phyloP scores from a whole-genome alignment of 129 eudicot genomes.

The Saposhnikovia divaricata region DNA sequence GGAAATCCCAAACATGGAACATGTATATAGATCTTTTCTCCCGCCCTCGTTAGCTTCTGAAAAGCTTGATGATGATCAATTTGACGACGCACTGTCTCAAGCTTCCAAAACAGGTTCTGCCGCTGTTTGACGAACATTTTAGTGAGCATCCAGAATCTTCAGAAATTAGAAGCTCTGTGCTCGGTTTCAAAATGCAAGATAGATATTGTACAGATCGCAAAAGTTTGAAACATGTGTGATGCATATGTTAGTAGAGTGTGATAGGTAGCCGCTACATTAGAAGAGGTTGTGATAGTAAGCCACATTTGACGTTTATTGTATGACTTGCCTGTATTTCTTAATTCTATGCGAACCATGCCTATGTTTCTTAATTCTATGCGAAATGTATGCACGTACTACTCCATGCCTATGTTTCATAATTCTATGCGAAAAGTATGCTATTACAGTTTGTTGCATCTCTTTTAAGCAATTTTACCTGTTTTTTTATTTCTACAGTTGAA shows the following conservation, averaged over 20 bases:
- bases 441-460: too few species aligned
- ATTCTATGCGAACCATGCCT: too few species aligned
- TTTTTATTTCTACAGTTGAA: too few species aligned
- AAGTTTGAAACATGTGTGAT: neutral
- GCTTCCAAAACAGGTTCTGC: slow-evolving; percentile 23
- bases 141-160: neutral
- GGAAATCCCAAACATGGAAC: slow-evolving; percentile 75
- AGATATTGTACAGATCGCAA: neutral
- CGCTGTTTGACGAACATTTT: slow-evolving; percentile 24
- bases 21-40: slow-evolving; percentile 41
- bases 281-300: neutral
- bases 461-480: too few species aligned
- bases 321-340: neutral
- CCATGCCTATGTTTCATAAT: too few species aligned
- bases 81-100: slow-evolving; percentile 36
- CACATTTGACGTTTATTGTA: neutral
- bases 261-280: too few species aligned
- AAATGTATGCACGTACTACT: too few species aligned
- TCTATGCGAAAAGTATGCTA: too few species aligned
- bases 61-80: slow-evolving; percentile 33
- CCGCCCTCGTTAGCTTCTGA: slow-evolving; percentile 56
- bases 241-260: neutral
- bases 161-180: neutral
- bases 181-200: neutral
- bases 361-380: too few species aligned